phyloP scores from a whole-genome alignment of 495 filamentous ascomycete genomes.

The Podospora conica region DNA sequence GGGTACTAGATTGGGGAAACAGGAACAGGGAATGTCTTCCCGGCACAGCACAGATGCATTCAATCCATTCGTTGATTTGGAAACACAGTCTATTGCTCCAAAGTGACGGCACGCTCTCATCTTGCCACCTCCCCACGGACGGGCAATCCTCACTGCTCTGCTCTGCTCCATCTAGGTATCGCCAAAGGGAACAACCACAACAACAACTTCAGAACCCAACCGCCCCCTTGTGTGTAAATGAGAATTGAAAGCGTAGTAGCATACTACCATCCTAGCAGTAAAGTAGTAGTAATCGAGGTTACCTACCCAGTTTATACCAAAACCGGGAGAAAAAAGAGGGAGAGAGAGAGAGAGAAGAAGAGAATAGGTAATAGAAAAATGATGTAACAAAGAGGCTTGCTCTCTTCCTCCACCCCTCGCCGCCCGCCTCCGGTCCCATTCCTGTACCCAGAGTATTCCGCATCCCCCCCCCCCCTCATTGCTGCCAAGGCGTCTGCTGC shows the following conservation, averaged over 20 bases:
- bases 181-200: neutral
- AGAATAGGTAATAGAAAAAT: neutral
- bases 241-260: neutral
- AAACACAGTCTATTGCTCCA: neutral
- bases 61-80: neutral
- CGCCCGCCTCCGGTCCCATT: too few relatives aligned
- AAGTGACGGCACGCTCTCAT: neutral
- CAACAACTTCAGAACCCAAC: neutral
- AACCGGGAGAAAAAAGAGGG: neutral
- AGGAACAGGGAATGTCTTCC: neutral
- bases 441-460: neutral
- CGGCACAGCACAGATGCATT: neutral
- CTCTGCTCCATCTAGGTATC: neutral
- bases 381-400: neutral
- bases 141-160: neutral
- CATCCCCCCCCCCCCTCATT: slow-evolving; percentile 28
- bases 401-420: neutral
- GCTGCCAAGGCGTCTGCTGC: slow-evolving; percentile 49
- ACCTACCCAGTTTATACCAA: too few relatives aligned
- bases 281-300: neutral
- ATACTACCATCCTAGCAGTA: neutral
- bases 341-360: neutral
- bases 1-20: neutral
- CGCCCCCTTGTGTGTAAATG: neutral
- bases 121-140: too few relatives aligned